phyloP scores from a whole-genome alignment of 495 filamentous ascomycete species.

The Hyaloscypha variabilis region DNA sequence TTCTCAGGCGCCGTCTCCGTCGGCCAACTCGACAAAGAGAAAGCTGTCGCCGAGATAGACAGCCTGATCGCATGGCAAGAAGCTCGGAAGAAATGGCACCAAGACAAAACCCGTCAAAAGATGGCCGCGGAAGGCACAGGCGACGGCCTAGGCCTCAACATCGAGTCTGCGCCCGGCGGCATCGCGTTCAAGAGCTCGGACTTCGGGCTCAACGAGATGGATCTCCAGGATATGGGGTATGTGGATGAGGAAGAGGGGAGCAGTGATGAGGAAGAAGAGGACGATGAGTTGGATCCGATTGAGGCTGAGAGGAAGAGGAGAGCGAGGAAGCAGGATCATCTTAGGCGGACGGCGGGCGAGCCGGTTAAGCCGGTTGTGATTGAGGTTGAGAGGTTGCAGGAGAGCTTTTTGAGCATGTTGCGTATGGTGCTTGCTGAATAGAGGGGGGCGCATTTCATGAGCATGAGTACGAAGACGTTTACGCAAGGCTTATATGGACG shows the following conservation, averaged over 20 bases:
- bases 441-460: background rate
- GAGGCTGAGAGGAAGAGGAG: conserved; percentile 79
- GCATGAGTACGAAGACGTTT: background rate
- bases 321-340: conserved; percentile 71
- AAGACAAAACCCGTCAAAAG: conserved; percentile 97
- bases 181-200: conserved; percentile 71
- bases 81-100: conserved; percentile 93
- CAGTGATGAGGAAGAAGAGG: conserved; percentile 70
- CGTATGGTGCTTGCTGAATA: conserved; percentile 83
- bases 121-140: conserved; percentile 83
- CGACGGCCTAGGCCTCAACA: background rate
- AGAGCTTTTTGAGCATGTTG: conserved; percentile 82
- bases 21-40: conserved; percentile 65
- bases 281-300: conserved; percentile 83
- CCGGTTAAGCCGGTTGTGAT: conserved; percentile 79
- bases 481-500: background rate
- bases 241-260: conserved; percentile 67
- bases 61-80: conserved; percentile 89
- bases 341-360: conserved; percentile 85
- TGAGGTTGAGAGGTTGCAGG: conserved; percentile 77
- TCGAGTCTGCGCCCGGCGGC: conserved; percentile 44
- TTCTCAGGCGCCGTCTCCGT: conserved; percentile 76
- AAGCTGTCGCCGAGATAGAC: conserved; percentile 82
- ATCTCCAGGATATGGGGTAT: conserved; percentile 80
- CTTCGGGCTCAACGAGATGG: conserved; percentile 88